Conservation (phyloP, 2,329 filamentous ascomycete species). For the Penicillium griseofulvum region DNA sequence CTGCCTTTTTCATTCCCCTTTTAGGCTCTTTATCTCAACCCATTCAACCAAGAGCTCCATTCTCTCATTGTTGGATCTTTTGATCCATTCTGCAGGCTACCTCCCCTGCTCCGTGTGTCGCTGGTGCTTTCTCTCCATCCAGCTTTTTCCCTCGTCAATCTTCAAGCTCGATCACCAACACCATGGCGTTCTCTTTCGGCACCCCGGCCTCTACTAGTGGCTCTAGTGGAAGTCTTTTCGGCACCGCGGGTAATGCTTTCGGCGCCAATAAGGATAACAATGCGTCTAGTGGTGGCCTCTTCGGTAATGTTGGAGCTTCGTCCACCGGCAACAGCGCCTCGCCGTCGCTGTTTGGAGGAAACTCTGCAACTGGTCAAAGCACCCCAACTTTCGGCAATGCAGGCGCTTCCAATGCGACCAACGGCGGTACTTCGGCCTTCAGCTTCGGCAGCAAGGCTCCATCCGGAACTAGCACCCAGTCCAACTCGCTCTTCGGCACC, state of each 20-base stretch:
- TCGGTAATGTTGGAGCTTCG: slow-evolving; percentile 43
- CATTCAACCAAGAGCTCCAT: slow-evolving; percentile 5
- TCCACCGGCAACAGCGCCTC: slow-evolving; percentile 30
- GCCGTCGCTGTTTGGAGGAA: slow-evolving; percentile 37
- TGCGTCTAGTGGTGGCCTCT: slow-evolving; percentile 35
- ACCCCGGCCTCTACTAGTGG: slow-evolving; percentile 35
- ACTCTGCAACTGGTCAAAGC: slow-evolving; percentile 16
- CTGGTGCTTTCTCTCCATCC: slow-evolving; percentile 12
- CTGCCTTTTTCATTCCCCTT: slow-evolving; percentile 1
- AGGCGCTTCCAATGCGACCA: slow-evolving; percentile 19
- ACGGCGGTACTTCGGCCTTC: slow-evolving; percentile 29
- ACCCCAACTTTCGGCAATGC: slow-evolving; percentile 30
- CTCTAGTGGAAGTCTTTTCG: slow-evolving; percentile 35
- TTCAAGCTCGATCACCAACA: slow-evolving; percentile 24
- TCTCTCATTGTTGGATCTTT: slow-evolving; percentile 2
- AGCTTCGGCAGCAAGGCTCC: slow-evolving; percentile 35
- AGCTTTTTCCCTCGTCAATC: slow-evolving; percentile 15
- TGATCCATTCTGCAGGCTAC: slow-evolving; percentile 14
- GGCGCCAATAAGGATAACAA: slow-evolving; percentile 32
- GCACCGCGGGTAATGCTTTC: slow-evolving; percentile 32
- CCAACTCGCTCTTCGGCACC: slow-evolving; percentile 30
- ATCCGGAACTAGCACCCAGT: slow-evolving; percentile 22
- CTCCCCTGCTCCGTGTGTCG: slow-evolving; percentile 11
- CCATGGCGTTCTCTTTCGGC: slow-evolving; percentile 42
- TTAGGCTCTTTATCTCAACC: slow-evolving; percentile 4